phyloP scores from a whole-genome alignment of 345 rosid genomes.

The Garcia nutans region DNA sequence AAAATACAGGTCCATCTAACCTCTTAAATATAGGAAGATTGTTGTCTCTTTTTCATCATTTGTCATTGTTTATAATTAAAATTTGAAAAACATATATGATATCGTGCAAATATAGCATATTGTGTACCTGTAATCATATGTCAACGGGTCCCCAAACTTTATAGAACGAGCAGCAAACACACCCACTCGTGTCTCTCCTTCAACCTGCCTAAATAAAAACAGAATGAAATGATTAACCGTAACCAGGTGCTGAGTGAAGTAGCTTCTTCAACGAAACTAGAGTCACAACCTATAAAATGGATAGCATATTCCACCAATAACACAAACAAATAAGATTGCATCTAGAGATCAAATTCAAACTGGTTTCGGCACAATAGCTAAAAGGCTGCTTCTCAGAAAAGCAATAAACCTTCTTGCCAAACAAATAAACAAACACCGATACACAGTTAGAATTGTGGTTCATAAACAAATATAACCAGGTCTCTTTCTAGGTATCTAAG shows the following conservation, averaged over 20 bases:
- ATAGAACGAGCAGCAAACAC: slow-evolving; percentile 86
- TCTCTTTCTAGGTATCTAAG: too few species aligned
- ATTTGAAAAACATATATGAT: neutral
- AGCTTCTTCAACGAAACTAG: neutral
- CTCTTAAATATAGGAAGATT: too few species aligned
- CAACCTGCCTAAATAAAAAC: slow-evolving; percentile 67
- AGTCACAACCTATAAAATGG: neutral
- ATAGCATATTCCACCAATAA: neutral
- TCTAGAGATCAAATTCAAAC: neutral
- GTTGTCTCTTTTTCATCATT: too few species aligned
- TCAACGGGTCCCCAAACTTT: slow-evolving; percentile 75
- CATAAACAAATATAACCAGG: neutral
- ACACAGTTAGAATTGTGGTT: neutral
- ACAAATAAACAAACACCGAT: neutral
- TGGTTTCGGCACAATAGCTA: too few species aligned
- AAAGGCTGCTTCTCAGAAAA: too few species aligned
- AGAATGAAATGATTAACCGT: slow-evolving; percentile 2
- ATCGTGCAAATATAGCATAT: neutral
- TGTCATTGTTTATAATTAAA: neutral
- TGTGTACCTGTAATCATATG: slow-evolving; percentile 85
- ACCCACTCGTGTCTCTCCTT: slow-evolving; percentile 88
- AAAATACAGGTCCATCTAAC: neutral
- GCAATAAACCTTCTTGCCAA: too few species aligned
- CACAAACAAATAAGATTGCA: neutral
- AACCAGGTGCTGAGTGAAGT: neutral